phyloP scores from a whole-genome alignment of 495 filamentous ascomycete genomes.

The Podospora appendiculata region DNA sequence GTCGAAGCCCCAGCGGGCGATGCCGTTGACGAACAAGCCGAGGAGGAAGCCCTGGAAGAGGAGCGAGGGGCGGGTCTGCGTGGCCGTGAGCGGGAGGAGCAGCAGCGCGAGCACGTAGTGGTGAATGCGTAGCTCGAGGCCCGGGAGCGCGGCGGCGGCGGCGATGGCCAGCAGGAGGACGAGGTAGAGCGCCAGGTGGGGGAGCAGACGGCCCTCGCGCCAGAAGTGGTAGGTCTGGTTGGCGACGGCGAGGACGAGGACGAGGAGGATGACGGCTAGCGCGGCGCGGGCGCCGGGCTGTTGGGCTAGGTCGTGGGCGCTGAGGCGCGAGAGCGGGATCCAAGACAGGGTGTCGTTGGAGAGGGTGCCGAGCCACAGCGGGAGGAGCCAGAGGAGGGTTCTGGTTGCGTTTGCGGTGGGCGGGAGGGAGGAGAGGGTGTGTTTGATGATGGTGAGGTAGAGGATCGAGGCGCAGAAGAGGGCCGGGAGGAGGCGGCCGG shows the following conservation, averaged over 20 bases:
- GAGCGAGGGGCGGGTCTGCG: conserved; percentile 72
- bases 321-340: conserved; percentile 74
- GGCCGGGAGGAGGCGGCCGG: conserved; percentile 69
- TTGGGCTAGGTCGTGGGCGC: conserved; percentile 62
- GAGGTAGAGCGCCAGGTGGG: conserved; percentile 63
- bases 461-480: conserved; percentile 69
- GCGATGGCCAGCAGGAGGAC: conserved; percentile 50
- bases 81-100: conserved; percentile 73
- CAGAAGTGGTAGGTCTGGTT: conserved; percentile 67
- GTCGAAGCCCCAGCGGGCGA: conserved; percentile 90
- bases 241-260: conserved; percentile 50
- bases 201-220: conserved; percentile 57
- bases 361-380: conserved; percentile 68
- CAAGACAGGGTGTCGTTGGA: conserved; percentile 79
- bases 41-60: conserved; percentile 83
- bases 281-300: conserved; percentile 73
- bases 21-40: conserved; percentile 86
- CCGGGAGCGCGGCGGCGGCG: conserved; percentile 60
- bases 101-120: conserved; percentile 86
- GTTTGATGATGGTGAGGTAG: conserved; percentile 50
- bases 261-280: conserved; percentile 56
- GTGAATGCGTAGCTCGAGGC: conserved; percentile 81
- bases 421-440: conserved; percentile 45
- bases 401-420: conserved; percentile 61
- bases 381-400: conserved; percentile 68